phyloP scores from a whole-genome alignment of 495 filamentous ascomycete genomes.

The Penicillium atrosanguineum region DNA sequence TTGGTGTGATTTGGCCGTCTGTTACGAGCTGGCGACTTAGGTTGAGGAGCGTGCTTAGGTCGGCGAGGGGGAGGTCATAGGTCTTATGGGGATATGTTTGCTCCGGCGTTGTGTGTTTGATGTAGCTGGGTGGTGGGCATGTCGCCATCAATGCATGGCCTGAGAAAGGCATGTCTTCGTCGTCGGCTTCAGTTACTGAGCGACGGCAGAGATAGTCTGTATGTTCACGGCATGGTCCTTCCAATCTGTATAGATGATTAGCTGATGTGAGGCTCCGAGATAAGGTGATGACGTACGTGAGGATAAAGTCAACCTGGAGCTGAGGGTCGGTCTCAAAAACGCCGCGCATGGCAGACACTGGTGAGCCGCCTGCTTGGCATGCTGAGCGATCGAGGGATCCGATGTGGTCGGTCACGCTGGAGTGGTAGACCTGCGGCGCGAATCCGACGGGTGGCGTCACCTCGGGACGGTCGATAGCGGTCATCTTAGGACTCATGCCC shows the following conservation, averaged over 20 bases:
- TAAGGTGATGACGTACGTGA: conserved; percentile 67
- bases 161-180: conserved; percentile 52
- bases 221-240: conserved; percentile 93
- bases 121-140: conserved; percentile 66
- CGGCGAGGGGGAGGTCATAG: conserved; percentile 60
- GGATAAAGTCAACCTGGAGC: conserved; percentile 90
- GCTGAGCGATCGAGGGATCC: conserved; percentile 30
- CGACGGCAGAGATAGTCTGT: conserved; percentile 63
- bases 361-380: conserved; percentile 22
- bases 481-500: conserved; percentile 33
- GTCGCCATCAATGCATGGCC: conserved; percentile 90
- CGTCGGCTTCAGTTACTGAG: conserved; percentile 47
- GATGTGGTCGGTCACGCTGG: conserved; percentile 28
- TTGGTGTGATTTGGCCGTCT: conserved; percentile 93
- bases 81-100: conserved; percentile 43
- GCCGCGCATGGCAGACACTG: conserved; percentile 40
- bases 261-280: neutral
- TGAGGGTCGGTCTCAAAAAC: conserved; percentile 76
- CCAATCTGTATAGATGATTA: conserved; percentile 61
- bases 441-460: conserved; percentile 32
- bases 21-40: conserved; percentile 80
- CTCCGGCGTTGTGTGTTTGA: conserved; percentile 39
- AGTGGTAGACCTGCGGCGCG: conserved; percentile 29
- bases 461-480: conserved; percentile 33
- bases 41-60: conserved; percentile 77